Percentiles rank a stretch among this genome's conserved stretches.
These are phyloP conservation scores for Rhizophora apiculata DNA, from an alignment of 345 rosid species.

Conservation along the genomic window DNA sequence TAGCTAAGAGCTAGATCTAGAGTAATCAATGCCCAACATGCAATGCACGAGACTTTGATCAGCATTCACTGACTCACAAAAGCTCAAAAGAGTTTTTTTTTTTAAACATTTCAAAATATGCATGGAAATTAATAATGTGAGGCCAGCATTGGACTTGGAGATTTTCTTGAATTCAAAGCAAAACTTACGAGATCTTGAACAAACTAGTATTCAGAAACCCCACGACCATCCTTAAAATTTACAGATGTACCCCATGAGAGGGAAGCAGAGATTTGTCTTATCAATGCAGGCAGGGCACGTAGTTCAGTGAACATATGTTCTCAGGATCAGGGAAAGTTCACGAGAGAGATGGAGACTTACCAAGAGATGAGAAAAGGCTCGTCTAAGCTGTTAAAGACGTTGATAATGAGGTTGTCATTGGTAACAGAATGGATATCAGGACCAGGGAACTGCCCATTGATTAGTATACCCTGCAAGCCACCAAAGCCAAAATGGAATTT, in stretches of 20 bases:
- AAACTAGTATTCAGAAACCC: not conserved
- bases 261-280: constrained; percentile 8
- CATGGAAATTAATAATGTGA: no score
- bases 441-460: constrained; percentile 34
- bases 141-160: no score
- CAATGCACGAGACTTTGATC: not conserved
- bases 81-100: not conserved
- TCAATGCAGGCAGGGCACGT: constrained; percentile 4
- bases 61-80: constrained; percentile 12
- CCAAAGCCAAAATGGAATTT: no score
- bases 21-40: not conserved
- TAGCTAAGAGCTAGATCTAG: no score
- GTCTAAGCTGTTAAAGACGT: constrained; percentile 30
- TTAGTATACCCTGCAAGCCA: constrained; percentile 23
- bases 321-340: constrained; percentile 1
- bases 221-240: not conserved
- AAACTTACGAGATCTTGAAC: not conserved
- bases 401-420: constrained; percentile 33
- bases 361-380: constrained; percentile 33
- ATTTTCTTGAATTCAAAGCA: not conserved
- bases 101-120: no score
- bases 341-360: constrained; percentile 5
- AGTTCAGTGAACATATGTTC: not conserved
- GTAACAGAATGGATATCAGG: constrained; percentile 33
- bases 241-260: not conserved